Evolutionary conservation across 139 green algal genomes (phyloP), one percentile per base, ranked within the genome.

Genomic region (Closterium sp.): DNA sequence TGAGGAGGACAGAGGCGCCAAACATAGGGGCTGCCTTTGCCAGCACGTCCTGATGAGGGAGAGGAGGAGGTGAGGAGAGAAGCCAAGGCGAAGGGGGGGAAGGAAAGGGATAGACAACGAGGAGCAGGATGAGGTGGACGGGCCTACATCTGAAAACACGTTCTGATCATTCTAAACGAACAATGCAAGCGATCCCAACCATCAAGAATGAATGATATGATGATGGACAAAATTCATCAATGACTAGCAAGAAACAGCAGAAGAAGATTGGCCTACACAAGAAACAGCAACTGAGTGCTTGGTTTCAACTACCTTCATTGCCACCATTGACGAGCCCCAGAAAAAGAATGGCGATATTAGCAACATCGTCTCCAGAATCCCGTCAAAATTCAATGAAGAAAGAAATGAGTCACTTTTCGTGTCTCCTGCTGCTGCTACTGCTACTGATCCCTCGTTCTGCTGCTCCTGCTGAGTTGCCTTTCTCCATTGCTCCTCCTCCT

Each of bases 41-140:
- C 70, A 94, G 42, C 45, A 94, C 89, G 31, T 92, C 89, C 89
- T 92, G 89, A n/a, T 24, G n/a, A n/a, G n/a, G n/a, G 86, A 17
- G 29, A 31, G 30, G 86, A 29, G 29, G 29, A 29, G 38, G 38
- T 50, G 38, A 50, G 38, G 38, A 50, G 38, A 50, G 38, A 50
- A 9, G 7, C 38, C 11, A 50, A 13, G 38, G 38, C 38, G 38
- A 28, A 90, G 13, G 29, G 88, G 70, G 10, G 11, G 0, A 0
- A 28, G 70, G 38, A 13, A 50, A 13, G 38, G 38, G 38, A 50
- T 50, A 50, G 38, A 13, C 38, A 50, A 99, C 91, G 27, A 99
- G 92, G 0, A 97, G 91, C 9, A 94, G 98, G 31, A 99, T 93
- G 85, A 99, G 94, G 0, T 98, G 96, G 42, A 98, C 94, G 98